Base-by-base conservation (phyloP, 768 basidiomycete genomes). In the Phlegmacium glaucopus region DNA sequence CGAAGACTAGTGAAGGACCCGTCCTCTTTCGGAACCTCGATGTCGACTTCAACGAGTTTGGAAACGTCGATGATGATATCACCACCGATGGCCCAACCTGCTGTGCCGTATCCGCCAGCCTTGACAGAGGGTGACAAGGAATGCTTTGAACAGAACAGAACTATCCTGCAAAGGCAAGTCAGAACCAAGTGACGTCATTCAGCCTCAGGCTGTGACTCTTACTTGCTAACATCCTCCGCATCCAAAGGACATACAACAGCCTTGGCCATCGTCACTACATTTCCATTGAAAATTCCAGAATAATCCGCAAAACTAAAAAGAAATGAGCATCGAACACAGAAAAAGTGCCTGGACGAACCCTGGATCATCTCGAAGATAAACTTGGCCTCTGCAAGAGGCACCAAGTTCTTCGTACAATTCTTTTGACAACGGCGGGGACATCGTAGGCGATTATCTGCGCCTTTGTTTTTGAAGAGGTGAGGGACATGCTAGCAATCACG, bases 91-190 rank as follows among this genome's bases (percentile, higher is more conserved):
- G 90, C 81, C 87, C 91, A 92, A 1, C 91, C 93, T 9, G 85
- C 90, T 1, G 89, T 94, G 6, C 92, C 94, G 60, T 88, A 94
- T 0, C 94, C 94, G 18, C 94, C 94, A 1, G 90, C 87, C 62
- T 91, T 93, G 56, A 93, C 77, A 8, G 90, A 92, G 5, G 87
- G 79, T 9, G 85, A 82, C 3, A 94, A 69, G 0, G 68, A 67
- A 58, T 92, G 75, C 45, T 80, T 79, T n/a, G 62, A 66, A 60
- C 91, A 94, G 64, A 94, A 93, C 10, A 76, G 54, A 48, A 95
- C 65, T 47, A 81, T 72, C 57, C 89, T 91, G 39, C 27, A 26
- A 37, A 25, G 30, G 28, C 27, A 50, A 45, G 16, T 45, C 46
- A 39, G 35, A 49, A 42, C n/a, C n/a, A n/a, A n/a, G 30, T 17